These are phyloP conservation scores for Helichrysum umbraculigerum DNA, from an alignment of 129 eudicot genomes.

Conservation along the genomic window DNA sequence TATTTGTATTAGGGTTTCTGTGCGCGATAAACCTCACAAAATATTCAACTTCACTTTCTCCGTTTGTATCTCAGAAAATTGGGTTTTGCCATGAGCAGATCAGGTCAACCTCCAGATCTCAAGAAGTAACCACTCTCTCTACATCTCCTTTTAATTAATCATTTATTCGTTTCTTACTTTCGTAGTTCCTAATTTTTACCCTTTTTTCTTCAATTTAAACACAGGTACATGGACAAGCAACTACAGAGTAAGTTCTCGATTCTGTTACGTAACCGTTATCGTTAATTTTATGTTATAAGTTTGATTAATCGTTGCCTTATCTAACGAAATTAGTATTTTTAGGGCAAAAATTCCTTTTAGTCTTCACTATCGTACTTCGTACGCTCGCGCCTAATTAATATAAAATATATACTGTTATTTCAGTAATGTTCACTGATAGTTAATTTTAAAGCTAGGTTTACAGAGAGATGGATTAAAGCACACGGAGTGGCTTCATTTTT, in stretches of 20 bases:
- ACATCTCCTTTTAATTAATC: background rate
- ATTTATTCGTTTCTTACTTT: background rate
- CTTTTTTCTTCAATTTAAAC: background rate
- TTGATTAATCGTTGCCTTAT: background rate
- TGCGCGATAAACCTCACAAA: conserved; percentile 20
- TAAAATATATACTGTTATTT: background rate
- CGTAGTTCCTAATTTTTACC: background rate
- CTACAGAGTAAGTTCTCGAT: conserved; percentile 54
- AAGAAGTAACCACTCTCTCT: conserved; percentile 44
- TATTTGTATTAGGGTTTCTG: conserved; percentile 17
- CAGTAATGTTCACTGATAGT: too few relatives aligned
- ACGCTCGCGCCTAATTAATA: background rate
- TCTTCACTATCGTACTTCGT: background rate
- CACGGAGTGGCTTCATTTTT: too few relatives aligned
- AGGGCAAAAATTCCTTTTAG: background rate
- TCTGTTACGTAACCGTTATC: background rate
- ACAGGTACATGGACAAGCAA: conserved; percentile 79
- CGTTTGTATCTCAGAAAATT: background rate
- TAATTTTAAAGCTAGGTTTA: too few relatives aligned
- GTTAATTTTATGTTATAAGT: background rate
- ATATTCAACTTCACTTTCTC: background rate
- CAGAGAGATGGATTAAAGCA: too few relatives aligned
- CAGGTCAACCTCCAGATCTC: conserved; percentile 83
- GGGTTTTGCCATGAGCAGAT: conserved; percentile 59
- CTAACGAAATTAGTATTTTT: background rate